Evolutionary conservation across 345 rosid species (phyloP).

Genomic region (Rhizophora apiculata): DNA sequence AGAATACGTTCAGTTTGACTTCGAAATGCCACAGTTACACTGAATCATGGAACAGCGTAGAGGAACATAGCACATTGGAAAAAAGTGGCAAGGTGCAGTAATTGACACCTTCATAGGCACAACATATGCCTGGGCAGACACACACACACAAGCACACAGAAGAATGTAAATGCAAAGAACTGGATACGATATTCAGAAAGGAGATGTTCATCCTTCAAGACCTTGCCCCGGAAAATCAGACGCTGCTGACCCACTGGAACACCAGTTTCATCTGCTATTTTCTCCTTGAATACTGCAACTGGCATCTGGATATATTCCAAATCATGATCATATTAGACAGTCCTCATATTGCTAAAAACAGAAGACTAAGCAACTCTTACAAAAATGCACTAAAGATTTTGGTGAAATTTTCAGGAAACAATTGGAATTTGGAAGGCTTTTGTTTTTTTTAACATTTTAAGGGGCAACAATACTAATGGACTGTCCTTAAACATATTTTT

Average conservation of each 20-base stretch:
- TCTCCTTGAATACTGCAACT: slow-evolving; percentile 80
- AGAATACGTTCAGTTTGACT: too few relatives aligned
- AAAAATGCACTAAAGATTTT: not conserved
- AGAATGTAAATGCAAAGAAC: not conserved
- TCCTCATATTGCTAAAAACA: not conserved
- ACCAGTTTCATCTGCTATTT: slow-evolving; percentile 62
- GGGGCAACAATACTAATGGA: not conserved
- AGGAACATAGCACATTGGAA: too few relatives aligned
- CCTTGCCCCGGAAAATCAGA: slow-evolving; percentile 87
- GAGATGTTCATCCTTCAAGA: slow-evolving; percentile 79
- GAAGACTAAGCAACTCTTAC: not conserved
- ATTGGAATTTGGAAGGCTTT: not conserved
- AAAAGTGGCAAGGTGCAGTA: too few relatives aligned
- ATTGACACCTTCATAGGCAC: too few relatives aligned
- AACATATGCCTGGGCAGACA: too few relatives aligned
- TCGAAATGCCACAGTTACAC: too few relatives aligned
- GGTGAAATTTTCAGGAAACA: not conserved
- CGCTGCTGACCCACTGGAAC: slow-evolving; percentile 87
- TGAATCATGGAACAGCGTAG: too few relatives aligned
- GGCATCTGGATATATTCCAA: slow-evolving; percentile 50
- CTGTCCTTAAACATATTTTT: not conserved
- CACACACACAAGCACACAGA: too few relatives aligned
- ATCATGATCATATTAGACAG: slow-evolving; percentile 5
- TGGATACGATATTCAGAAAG: slow-evolving; percentile 97
- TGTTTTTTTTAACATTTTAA: not conserved